Evolutionary conservation across 768 basidiomycete genomes (phyloP).

Genomic region (Tricholoma matsutake): DNA sequence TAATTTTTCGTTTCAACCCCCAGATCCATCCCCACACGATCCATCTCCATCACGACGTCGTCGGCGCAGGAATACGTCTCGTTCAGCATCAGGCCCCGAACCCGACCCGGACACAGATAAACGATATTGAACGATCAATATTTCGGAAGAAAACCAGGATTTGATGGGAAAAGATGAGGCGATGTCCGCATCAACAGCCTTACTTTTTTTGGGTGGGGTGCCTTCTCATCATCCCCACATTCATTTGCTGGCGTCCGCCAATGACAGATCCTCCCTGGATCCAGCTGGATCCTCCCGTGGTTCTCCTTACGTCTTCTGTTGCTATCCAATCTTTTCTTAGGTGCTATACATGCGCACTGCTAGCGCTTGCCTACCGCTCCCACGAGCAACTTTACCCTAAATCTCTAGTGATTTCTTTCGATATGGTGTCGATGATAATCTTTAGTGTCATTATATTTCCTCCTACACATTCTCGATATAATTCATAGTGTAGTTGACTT

Average conservation of each 20-base stretch:
- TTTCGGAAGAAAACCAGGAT: constrained; percentile 6
- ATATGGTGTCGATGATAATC: constrained; percentile 14
- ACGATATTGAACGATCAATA: constrained; percentile 20
- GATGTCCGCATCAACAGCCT: constrained; percentile 14
- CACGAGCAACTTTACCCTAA: constrained; percentile 42
- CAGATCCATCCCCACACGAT: constrained; percentile 18
- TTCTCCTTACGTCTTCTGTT: constrained; percentile 49
- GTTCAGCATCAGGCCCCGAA: constrained; percentile 31
- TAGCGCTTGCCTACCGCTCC: constrained; percentile 48
- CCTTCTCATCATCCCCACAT: constrained; percentile 39
- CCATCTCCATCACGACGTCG: constrained; percentile 12
- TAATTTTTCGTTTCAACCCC: constrained; percentile 27
- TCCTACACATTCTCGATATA: constrained; percentile 16
- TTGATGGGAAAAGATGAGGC: constrained; percentile 10
- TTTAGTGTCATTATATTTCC: constrained; percentile 18
- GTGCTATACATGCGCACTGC: constrained; percentile 41
- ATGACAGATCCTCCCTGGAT: constrained; percentile 27
- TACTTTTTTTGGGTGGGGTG: constrained; percentile 20
- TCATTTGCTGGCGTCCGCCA: constrained; percentile 34
- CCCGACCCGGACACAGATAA: constrained; percentile 33
- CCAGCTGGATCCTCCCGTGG: constrained; percentile 30
- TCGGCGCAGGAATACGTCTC: constrained; percentile 13
- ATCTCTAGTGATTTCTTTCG: constrained; percentile 15
- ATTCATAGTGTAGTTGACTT: constrained; percentile 3
- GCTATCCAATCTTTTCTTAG: constrained; percentile 47